A percentile compares a stretch with the other conserved stretches of the same genome.
Conservation (phyloP, 306 rosid species). For the Phaseolus lunatus region DNA sequence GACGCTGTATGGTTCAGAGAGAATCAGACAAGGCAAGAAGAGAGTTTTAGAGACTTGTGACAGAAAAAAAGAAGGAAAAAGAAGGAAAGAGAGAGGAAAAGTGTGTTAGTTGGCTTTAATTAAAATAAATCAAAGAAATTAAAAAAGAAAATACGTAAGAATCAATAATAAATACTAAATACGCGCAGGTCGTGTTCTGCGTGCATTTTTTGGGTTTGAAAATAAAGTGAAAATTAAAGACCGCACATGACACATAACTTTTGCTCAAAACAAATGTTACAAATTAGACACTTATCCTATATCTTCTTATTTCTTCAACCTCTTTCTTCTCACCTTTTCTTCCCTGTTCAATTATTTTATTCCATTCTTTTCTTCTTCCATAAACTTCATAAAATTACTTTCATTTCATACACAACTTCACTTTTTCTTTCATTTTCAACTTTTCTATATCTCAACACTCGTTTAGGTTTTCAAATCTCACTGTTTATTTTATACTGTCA, state of each 20-base stretch:
- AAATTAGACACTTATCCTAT: background rate
- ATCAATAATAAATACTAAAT: slow-evolving; percentile 33
- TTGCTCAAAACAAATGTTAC: slow-evolving; percentile 1
- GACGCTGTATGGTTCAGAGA: slow-evolving; percentile 41
- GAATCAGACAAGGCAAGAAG: slow-evolving; percentile 44
- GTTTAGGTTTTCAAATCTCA: too few relatives aligned
- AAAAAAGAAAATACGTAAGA: background rate
- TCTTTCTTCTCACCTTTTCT: slow-evolving; percentile 7
- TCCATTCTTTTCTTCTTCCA: background rate
- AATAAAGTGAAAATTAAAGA: slow-evolving; percentile 12
- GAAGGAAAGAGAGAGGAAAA: background rate
- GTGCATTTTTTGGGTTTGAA: background rate
- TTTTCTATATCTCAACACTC: too few relatives aligned
- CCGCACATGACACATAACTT: slow-evolving; percentile 6
- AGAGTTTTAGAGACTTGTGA: slow-evolving; percentile 37
- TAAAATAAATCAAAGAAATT: background rate
- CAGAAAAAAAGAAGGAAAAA: slow-evolving; percentile 2
- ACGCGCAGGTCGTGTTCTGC: slow-evolving; percentile 44
- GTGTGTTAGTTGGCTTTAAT: slow-evolving; percentile 50
- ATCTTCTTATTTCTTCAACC: background rate
- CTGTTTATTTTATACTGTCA: too few relatives aligned
- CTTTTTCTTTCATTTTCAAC: too few relatives aligned
- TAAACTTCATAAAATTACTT: background rate
- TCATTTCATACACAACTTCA: too few relatives aligned
- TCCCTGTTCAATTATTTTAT: background rate